These are phyloP conservation scores for Pisolithus thermaeus DNA, from an alignment of 1,284 basidiomycete species.

Conservation along the genomic window DNA sequence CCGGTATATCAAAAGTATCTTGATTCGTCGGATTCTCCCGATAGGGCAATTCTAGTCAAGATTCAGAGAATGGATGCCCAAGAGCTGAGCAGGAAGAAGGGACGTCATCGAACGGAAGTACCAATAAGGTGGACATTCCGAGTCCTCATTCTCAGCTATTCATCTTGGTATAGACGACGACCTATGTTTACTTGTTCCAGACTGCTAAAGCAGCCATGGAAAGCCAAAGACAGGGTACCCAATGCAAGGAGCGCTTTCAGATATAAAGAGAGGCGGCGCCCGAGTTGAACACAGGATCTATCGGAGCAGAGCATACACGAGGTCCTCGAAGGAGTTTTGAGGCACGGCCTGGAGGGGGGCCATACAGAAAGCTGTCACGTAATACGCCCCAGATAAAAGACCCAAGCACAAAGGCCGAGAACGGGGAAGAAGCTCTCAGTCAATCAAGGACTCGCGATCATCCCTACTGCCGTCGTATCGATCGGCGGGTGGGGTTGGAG, in stretches of 20 bases:
- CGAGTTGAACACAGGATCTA: too few species aligned
- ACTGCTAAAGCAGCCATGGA: too few species aligned
- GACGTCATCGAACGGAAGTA: constrained; percentile 40
- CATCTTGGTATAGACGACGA: constrained; percentile 66
- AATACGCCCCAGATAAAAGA: neutral
- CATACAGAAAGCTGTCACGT: neutral
- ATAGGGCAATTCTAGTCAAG: constrained; percentile 72
- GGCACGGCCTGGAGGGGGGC: constrained; percentile 10
- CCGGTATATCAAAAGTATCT: constrained; percentile 86
- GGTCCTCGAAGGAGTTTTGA: constrained; percentile 63
- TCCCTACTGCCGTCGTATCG: constrained; percentile 14
- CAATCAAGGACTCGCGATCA: constrained; percentile 6
- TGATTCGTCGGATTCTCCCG: constrained; percentile 74
- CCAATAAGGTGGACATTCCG: constrained; percentile 25
- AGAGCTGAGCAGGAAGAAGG: constrained; percentile 67
- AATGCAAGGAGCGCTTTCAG: too few species aligned
- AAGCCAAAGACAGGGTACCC: constrained; percentile 61
- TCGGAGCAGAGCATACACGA: constrained; percentile 69
- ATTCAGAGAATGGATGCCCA: constrained; percentile 71
- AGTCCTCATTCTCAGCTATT: constrained; percentile 47
- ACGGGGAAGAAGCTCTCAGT: constrained; percentile 7
- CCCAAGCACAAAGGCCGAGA: neutral
- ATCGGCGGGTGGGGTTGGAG: constrained; percentile 13
- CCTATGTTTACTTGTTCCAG: too few species aligned
- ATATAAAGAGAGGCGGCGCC: constrained; percentile 56